Evolutionary conservation across 2,329 filamentous ascomycete species (phyloP).

Genomic region (Herpotrichia juniperi): DNA sequence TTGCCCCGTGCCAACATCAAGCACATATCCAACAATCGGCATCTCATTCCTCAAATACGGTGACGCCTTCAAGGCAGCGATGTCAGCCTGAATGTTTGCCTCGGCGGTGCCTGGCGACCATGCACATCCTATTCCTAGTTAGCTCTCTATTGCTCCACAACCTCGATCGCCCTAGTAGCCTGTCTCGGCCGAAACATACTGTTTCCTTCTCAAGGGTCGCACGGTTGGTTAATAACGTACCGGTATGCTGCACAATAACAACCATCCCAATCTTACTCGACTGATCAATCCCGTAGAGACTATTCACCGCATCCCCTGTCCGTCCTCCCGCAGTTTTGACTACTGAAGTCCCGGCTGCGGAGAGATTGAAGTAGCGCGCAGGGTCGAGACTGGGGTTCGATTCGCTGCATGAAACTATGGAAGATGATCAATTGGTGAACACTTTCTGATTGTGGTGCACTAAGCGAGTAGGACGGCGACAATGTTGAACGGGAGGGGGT

Average conservation of each 20-base stretch:
- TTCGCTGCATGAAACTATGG: conserved; percentile 23
- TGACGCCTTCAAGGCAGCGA: conserved; percentile 14
- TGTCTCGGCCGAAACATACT: too few relatives aligned
- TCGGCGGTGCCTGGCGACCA: conserved; percentile 13
- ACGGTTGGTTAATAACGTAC: conserved; percentile 6
- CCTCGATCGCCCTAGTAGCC: too few relatives aligned
- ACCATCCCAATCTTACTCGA: conserved; percentile 22
- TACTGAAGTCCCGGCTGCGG: conserved; percentile 18
- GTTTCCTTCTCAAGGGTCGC: background rate
- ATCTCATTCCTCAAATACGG: conserved; percentile 23
- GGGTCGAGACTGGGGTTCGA: conserved; percentile 20
- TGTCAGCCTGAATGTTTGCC: conserved; percentile 19
- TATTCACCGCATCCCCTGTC: conserved; percentile 10
- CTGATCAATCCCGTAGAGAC: conserved; percentile 20
- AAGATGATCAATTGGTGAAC: too few relatives aligned
- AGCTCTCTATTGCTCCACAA: background rate
- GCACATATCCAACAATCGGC: conserved; percentile 24
- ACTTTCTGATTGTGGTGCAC: too few relatives aligned
- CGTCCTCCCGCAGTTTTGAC: conserved; percentile 24
- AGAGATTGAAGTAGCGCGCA: conserved; percentile 27
- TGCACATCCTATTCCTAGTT: conserved; percentile 14
- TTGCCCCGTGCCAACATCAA: conserved; percentile 17
- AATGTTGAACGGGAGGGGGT: background rate
- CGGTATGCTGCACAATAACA: conserved; percentile 25
- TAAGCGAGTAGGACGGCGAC: background rate